Evolutionary conservation across 331 rosid genomes (phyloP).

Genomic region (Malus hybrid): DNA sequence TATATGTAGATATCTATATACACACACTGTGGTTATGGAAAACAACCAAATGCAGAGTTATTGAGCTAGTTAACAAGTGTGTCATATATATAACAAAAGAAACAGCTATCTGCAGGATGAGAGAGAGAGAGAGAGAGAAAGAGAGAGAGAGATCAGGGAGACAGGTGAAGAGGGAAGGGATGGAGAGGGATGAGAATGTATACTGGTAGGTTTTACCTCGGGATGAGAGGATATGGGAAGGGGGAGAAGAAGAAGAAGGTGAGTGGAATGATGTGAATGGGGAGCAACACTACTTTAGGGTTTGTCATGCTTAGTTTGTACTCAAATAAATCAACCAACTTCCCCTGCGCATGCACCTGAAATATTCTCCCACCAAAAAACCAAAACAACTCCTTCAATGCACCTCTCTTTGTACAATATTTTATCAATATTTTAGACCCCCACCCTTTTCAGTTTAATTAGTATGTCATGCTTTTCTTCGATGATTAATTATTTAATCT

Average conservation of each 20-base stretch:
- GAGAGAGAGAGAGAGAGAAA: not conserved
- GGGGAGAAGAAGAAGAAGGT: slow-evolving; percentile 61
- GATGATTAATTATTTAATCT: slow-evolving; percentile 21
- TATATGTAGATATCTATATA: too few relatives aligned
- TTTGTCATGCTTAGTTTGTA: slow-evolving; percentile 88
- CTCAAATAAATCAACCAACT: slow-evolving; percentile 59
- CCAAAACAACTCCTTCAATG: slow-evolving; percentile 48
- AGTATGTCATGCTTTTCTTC: slow-evolving; percentile 41
- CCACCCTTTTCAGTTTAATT: slow-evolving; percentile 29
- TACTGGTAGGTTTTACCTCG: slow-evolving; percentile 69
- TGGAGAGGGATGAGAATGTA: slow-evolving; percentile 38
- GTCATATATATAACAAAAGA: too few relatives aligned
- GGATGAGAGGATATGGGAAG: slow-evolving; percentile 62
- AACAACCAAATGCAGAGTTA: not conserved
- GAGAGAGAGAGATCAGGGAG: not conserved
- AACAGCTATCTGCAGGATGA: too few relatives aligned
- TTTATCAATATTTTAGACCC: slow-evolving; percentile 17
- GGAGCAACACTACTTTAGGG: slow-evolving; percentile 69
- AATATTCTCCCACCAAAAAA: slow-evolving; percentile 58
- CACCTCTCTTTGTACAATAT: slow-evolving; percentile 24
- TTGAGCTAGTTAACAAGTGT: not conserved
- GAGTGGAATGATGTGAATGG: slow-evolving; percentile 91
- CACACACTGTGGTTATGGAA: not conserved
- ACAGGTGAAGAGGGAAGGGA: slow-evolving; percentile 10
- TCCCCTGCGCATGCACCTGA: slow-evolving; percentile 88